phyloP scores from a whole-genome alignment of 257 asterid species.

The Petrea volubilis region DNA sequence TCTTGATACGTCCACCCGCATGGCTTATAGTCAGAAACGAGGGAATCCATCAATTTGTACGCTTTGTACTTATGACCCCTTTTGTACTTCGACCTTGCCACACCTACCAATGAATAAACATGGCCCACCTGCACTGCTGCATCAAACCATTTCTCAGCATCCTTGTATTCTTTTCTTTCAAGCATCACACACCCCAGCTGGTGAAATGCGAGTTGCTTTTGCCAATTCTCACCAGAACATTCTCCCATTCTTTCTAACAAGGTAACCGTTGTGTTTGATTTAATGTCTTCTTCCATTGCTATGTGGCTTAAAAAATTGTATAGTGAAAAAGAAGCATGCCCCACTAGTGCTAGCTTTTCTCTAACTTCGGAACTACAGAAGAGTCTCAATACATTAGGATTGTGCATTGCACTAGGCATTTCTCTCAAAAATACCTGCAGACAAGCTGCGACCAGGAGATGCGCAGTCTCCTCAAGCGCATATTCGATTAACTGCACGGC shows the following conservation, averaged over 20 bases:
- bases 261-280: slow-evolving; percentile 62
- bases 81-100: slow-evolving; percentile 59
- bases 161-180: slow-evolving; percentile 67
- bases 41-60: slow-evolving; percentile 57
- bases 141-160: slow-evolving; percentile 72
- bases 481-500: slow-evolving; percentile 60
- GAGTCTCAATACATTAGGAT: slow-evolving; percentile 44
- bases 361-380: slow-evolving; percentile 61
- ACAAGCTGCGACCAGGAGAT: slow-evolving; percentile 74
- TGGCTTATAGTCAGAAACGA: slow-evolving; percentile 50
- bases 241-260: slow-evolving; percentile 65
- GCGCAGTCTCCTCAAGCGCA: slow-evolving; percentile 62
- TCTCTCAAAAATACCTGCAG: slow-evolving; percentile 71
- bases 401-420: slow-evolving; percentile 59
- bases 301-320: slow-evolving; percentile 61
- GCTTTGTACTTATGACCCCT: slow-evolving; percentile 74
- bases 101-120: slow-evolving; percentile 60
- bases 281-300: slow-evolving; percentile 68
- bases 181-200: slow-evolving; percentile 80
- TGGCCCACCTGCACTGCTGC: slow-evolving; percentile 58
- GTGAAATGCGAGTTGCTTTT: slow-evolving; percentile 62
- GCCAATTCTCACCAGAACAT: slow-evolving; percentile 61
- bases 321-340: slow-evolving; percentile 66
- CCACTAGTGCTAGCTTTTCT: slow-evolving; percentile 43
- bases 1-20: slow-evolving; percentile 87